Base-by-base conservation (phyloP, 1,139 yeast species). In the Eremothecium sinecaudum region DNA sequence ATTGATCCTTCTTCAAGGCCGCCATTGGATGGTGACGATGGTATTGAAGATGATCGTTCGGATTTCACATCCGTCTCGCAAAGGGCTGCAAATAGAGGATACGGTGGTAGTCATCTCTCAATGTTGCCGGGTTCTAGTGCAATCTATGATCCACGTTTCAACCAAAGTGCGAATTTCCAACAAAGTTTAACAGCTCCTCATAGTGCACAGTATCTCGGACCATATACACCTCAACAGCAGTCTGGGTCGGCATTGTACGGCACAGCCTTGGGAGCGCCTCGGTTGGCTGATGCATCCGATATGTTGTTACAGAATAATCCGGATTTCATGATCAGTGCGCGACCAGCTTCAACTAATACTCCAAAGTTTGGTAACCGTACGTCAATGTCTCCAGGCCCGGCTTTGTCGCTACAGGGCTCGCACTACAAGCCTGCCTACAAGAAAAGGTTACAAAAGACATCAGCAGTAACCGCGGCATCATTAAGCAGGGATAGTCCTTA, bases 41-140 rank as follows among this genome's bases (percentile, higher is more conserved):
- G 41, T 36, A 27, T 33, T 29, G 35, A 35, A 30, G 58, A 51
- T 24, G 46, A 45, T 20, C 48, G 44, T 17, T 80, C 92, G 0
- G 79, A 78, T 48, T 79, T 79, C 52, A 82, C 93, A 0, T 76
- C 86, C 34, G 82, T 81, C 4, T 78, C 90, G 8, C 92, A 81
- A 58, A 63, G 92, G 49, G 84, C 77, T 5, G 66, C 74, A n/a
- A 79, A 80, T 50, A 81, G 83, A 11, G 62, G 62, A 28, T 77
- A 75, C 46, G 60, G 56, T 33, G 50, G 20, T 5, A 21, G 18
- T 11, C 29, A 24, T 12, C 35, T 24, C 3, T 26, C 28, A 5
- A 25, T 32, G 19, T 32, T 25, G 18, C 37, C 35, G 10, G 28
- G 24, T 10, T 26, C 28, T 14, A 18, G 18, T 12, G 24, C 15